Conservation (phyloP, 2,329 filamentous ascomycete species). For the Anisogramma anomala region DNA sequence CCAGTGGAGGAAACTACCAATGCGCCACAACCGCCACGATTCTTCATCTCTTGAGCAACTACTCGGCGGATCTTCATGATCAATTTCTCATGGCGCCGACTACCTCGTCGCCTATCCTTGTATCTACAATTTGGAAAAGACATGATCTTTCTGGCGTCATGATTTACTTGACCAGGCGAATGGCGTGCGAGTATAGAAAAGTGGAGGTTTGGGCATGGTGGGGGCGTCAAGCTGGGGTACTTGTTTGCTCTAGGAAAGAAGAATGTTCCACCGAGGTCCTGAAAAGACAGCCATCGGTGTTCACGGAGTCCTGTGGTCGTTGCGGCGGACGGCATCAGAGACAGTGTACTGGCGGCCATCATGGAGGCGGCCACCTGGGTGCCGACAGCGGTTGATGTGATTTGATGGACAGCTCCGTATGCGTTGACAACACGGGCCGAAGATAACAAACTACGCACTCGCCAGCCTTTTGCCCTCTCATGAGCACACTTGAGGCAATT, state of each 20-base stretch:
- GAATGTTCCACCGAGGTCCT: too few species aligned
- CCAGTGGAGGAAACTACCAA: neutral
- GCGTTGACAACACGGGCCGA: too few species aligned
- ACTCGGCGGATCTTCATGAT: neutral
- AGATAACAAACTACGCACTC: too few species aligned
- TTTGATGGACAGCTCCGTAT: too few species aligned
- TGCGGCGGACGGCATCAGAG: too few species aligned
- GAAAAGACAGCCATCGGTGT: too few species aligned
- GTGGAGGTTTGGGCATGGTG: neutral
- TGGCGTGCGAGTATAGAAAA: slow-evolving; percentile 10
- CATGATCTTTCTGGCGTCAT: slow-evolving; percentile 4
- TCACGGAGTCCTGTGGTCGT: too few species aligned
- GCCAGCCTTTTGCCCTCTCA: too few species aligned
- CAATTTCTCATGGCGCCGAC: slow-evolving; percentile 1
- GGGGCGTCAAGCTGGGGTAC: neutral
- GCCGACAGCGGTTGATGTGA: too few species aligned
- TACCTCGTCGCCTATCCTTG: neutral
- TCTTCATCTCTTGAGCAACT: neutral
- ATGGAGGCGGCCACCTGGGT: too few species aligned
- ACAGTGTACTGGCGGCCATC: too few species aligned
- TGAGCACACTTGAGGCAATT: too few species aligned
- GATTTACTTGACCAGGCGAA: slow-evolving; percentile 13
- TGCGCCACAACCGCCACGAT: neutral
- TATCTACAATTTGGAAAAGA: slow-evolving; percentile 6
- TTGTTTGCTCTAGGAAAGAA: neutral